These are phyloP conservation scores for Funneliformis caledonium DNA, from an alignment of 371 early-diverging fungal genomes.

Conservation along the genomic window DNA sequence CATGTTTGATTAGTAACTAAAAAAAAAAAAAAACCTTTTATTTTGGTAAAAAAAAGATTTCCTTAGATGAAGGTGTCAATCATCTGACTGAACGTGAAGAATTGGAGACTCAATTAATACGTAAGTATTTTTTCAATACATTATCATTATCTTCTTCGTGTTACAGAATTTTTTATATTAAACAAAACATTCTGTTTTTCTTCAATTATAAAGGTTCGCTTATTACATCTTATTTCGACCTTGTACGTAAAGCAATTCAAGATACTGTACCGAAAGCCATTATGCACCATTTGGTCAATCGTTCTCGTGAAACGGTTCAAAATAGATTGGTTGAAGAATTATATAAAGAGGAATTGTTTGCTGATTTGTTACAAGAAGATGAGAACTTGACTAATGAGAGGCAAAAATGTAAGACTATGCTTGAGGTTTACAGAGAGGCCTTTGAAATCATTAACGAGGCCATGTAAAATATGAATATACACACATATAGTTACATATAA, in stretches of 20 bases:
- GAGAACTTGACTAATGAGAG: slow-evolving; percentile 74
- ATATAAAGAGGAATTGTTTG: slow-evolving; percentile 78
- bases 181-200: not conserved
- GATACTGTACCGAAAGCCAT: slow-evolving; percentile 94
- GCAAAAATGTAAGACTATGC: slow-evolving; percentile 74
- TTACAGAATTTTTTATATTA: not conserved
- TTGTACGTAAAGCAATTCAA: slow-evolving; percentile 83
- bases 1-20: not conserved
- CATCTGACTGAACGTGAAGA: slow-evolving; percentile 72
- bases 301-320: slow-evolving; percentile 78
- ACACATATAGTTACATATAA: not conserved
- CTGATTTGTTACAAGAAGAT: slow-evolving; percentile 80
- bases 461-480: slow-evolving; percentile 50
- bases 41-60: not conserved
- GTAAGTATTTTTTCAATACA: slow-evolving; percentile 51
- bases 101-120: slow-evolving; percentile 82
- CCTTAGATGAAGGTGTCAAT: slow-evolving; percentile 48
- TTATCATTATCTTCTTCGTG: not conserved
- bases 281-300: slow-evolving; percentile 85
- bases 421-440: slow-evolving; percentile 80
- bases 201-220: slow-evolving; percentile 57
- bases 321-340: slow-evolving; percentile 81
- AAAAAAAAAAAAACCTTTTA: not conserved
- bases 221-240: slow-evolving; percentile 84
- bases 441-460: slow-evolving; percentile 77